Evolutionary conservation across 495 filamentous ascomycete genomes (phyloP).

Genomic region (Aspergillus biplanus): DNA sequence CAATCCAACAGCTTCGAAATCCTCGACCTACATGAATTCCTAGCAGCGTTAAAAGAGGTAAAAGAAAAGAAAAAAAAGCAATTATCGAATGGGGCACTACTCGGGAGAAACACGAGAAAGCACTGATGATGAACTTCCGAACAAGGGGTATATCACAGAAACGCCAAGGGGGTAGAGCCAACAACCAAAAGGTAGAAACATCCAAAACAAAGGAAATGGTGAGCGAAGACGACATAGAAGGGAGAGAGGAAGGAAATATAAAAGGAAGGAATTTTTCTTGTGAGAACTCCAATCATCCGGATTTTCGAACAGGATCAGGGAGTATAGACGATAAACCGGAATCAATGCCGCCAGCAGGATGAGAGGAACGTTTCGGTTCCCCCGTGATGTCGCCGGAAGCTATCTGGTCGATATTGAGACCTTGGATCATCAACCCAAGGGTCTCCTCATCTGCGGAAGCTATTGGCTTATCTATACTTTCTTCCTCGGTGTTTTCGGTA

Average conservation of each 20-base stretch:
- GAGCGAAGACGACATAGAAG: constrained; percentile 13
- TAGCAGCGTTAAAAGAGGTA: not conserved
- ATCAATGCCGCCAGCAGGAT: constrained; percentile 34
- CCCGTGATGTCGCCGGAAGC: constrained; percentile 23
- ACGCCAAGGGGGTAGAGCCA: constrained; percentile 34
- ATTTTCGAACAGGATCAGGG: constrained; percentile 33
- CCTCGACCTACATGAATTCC: constrained; percentile 16
- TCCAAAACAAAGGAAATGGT: constrained; percentile 15
- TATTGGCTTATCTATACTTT: constrained; percentile 6
- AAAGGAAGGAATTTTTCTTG: not conserved
- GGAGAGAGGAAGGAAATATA: constrained; percentile 15
- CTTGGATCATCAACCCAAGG: constrained; percentile 39
- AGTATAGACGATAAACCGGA: constrained; percentile 32
- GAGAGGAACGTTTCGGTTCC: constrained; percentile 24
- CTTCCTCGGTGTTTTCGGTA: constrained; percentile 7
- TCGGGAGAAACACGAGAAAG: not conserved
- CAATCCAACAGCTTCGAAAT: constrained; percentile 16
- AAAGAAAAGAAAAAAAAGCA: constrained; percentile 14
- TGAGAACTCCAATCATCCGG: constrained; percentile 14
- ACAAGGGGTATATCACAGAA: constrained; percentile 52
- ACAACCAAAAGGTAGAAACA: constrained; percentile 2
- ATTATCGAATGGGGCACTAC: constrained; percentile 2
- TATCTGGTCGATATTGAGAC: constrained; percentile 35
- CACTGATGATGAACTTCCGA: constrained; percentile 7
- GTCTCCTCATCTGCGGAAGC: constrained; percentile 31